Evolutionary conservation across 495 filamentous ascomycete genomes (phyloP).

Genomic region (Daldinia decipiens): DNA sequence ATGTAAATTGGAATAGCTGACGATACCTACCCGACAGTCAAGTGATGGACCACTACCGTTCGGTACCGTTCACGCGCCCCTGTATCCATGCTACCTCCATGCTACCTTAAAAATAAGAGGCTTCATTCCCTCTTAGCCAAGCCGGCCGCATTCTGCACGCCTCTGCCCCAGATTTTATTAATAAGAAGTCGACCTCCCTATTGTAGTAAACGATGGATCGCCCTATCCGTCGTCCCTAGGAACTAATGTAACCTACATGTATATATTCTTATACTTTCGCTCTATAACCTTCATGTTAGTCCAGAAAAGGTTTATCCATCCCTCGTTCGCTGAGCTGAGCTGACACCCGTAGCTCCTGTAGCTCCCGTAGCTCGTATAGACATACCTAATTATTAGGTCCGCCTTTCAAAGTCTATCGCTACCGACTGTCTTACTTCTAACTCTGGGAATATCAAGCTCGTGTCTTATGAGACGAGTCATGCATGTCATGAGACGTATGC

Average conservation of each 20-base stretch:
- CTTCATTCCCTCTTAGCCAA: conserved; percentile 36
- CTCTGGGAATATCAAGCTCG: conserved; percentile 3
- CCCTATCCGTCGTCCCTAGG: conserved; percentile 24
- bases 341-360: not conserved
- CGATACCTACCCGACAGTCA: conserved; percentile 35
- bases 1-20: conserved; percentile 14
- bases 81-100: conserved; percentile 38
- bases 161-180: conserved; percentile 37
- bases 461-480: conserved; percentile 28
- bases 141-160: conserved; percentile 30
- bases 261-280: conserved; percentile 28
- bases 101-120: conserved; percentile 27
- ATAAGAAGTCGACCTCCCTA: conserved; percentile 37
- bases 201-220: conserved; percentile 21
- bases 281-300: conserved; percentile 28
- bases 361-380: conserved; percentile 2
- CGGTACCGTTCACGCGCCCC: conserved; percentile 36
- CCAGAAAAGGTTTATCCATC: conserved; percentile 16
- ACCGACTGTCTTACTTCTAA: conserved; percentile 22
- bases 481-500: conserved; percentile 21
- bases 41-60: conserved; percentile 39
- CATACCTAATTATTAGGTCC: conserved; percentile 21
- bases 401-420: conserved; percentile 32
- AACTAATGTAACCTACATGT: conserved; percentile 30
- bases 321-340: conserved; percentile 3